Percentiles rank a stretch among this genome's conserved stretches.
These are phyloP conservation scores for Murraya koenigii DNA, from an alignment of 345 rosid species.

Conservation along the genomic window DNA sequence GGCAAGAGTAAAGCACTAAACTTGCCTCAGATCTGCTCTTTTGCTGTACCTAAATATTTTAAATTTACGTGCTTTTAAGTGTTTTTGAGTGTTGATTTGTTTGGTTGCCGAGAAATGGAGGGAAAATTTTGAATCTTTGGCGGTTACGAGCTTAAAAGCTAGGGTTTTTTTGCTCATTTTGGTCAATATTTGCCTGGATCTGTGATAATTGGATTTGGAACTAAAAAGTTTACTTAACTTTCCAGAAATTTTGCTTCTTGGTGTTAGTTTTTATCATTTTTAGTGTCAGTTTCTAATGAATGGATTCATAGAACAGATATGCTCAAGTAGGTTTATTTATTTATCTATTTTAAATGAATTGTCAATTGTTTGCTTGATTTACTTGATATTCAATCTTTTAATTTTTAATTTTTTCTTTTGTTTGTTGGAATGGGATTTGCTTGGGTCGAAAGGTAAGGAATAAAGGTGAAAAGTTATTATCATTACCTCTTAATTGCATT, in stretches of 20 bases:
- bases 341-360: background rate
- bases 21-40: conserved; percentile 28
- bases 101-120: background rate
- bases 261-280: background rate
- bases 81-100: background rate
- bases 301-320: background rate
- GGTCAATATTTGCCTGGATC: conserved; percentile 1
- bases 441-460: background rate
- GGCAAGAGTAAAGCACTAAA: conserved; percentile 54
- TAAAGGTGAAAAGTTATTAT: background rate
- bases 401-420: background rate
- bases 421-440: background rate
- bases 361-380: background rate
- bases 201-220: background rate
- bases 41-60: background rate
- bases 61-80: background rate
- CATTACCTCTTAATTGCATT: background rate
- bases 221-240: background rate
- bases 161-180: background rate
- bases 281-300: background rate
- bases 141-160: background rate
- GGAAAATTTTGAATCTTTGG: conserved; percentile 4
- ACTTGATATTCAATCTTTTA: background rate
- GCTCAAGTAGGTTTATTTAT: background rate
- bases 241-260: background rate